These are phyloP conservation scores for Lodderomyces pseudojiufengensis DNA, from an alignment of 1,139 yeast genomes.

Conservation along the genomic window DNA sequence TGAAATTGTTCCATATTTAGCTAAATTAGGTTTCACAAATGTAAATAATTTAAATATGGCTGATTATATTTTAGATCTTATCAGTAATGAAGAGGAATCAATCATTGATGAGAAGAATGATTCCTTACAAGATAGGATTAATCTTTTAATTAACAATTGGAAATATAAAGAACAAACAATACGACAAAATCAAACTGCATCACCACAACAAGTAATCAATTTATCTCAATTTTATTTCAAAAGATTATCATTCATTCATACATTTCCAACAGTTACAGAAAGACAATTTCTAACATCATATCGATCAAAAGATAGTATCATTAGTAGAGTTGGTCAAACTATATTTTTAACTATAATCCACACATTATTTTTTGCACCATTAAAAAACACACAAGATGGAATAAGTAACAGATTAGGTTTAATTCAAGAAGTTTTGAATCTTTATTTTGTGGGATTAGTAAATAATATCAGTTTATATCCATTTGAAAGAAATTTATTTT, in stretches of 20 bases:
- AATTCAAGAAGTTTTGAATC: conserved; percentile 67
- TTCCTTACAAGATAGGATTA: conserved; percentile 28
- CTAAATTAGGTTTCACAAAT: conserved; percentile 45
- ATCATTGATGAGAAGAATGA: conserved; percentile 7
- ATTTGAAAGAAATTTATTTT: conserved; percentile 66
- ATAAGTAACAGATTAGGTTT: conserved; percentile 67
- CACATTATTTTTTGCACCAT: conserved; percentile 69
- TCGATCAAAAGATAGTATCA: conserved; percentile 58
- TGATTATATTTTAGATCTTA: conserved; percentile 67
- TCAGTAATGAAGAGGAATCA: conserved; percentile 43
- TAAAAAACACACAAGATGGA: conserved; percentile 56
- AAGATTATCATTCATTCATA: conserved; percentile 21
- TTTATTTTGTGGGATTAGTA: conserved; percentile 77
- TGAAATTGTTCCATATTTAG: conserved; percentile 43
- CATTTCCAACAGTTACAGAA: conserved; percentile 28
- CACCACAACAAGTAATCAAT: conserved; percentile 14
- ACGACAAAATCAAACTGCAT: conserved; percentile 6
- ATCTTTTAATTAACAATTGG: conserved; percentile 40
- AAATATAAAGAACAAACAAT: conserved; percentile 6
- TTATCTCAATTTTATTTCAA: conserved; percentile 19
- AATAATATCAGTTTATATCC: conserved; percentile 77
- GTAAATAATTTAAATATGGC: conserved; percentile 67
- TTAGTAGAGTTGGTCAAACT: conserved; percentile 67
- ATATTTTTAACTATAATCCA: conserved; percentile 62
- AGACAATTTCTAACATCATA: conserved; percentile 46